Conservation (phyloP, 306 rosid species). For the Lablab purpureus region DNA sequence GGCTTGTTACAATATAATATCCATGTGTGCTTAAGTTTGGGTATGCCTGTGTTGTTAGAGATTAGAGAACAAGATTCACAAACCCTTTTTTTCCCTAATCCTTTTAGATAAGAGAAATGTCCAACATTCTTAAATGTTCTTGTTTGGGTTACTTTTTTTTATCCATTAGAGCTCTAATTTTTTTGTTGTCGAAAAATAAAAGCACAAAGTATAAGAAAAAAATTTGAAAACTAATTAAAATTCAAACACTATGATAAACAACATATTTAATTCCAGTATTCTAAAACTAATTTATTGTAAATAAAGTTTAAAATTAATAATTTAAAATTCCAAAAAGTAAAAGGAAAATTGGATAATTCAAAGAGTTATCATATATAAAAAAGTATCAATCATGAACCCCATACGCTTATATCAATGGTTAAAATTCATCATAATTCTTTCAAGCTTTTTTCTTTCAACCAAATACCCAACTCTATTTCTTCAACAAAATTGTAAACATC, state of each 20-base stretch:
- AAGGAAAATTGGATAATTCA: background rate
- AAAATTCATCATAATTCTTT: background rate
- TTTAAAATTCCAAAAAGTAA: background rate
- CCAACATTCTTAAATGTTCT: background rate
- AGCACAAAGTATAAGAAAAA: background rate
- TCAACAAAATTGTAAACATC: background rate
- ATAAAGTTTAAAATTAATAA: background rate
- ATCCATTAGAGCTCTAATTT: background rate
- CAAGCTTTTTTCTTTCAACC: background rate
- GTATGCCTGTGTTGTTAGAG: no score
- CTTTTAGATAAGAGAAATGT: background rate
- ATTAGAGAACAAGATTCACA: background rate
- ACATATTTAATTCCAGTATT: background rate
- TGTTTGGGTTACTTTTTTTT: background rate
- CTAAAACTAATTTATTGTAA: background rate
- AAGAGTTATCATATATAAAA: background rate
- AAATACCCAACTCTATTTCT: no score
- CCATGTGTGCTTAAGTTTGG: no score
- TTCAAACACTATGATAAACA: background rate
- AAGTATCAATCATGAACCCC: background rate
- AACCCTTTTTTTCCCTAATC: no score
- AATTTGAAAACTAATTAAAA: background rate
- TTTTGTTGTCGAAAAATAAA: background rate
- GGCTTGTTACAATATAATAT: no score
- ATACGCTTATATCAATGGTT: background rate